Percentiles rank a stretch among this genome's conserved stretches.
phyloP scores from a whole-genome alignment of 2,329 filamentous ascomycete species.

The Penicillium verrucosum region DNA sequence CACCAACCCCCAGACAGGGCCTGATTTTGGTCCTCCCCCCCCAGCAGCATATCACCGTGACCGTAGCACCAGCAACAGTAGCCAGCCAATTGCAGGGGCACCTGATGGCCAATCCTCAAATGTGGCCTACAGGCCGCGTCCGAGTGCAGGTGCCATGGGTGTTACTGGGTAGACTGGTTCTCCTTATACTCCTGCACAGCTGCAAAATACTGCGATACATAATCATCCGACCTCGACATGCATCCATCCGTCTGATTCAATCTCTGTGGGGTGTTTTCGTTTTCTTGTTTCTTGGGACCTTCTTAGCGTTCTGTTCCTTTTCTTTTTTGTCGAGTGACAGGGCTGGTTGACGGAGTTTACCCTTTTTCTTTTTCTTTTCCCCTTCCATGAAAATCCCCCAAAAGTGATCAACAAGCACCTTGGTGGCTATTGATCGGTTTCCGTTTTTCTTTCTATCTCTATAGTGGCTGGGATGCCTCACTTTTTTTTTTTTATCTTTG shows the following conservation, averaged over 20 bases:
- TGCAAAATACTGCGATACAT: constrained; percentile 13
- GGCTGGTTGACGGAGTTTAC: constrained; percentile 31
- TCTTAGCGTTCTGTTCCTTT: constrained; percentile 29
- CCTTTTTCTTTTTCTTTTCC: constrained; percentile 5
- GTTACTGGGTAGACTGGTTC: constrained; percentile 32
- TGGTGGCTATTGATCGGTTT: constrained; percentile 18
- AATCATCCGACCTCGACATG: constrained; percentile 19
- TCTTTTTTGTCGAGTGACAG: constrained; percentile 23
- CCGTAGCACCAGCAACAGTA: constrained; percentile 36
- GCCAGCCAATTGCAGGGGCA: constrained; percentile 27
- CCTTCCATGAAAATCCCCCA: constrained; percentile 20
- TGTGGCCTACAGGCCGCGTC: constrained; percentile 37
- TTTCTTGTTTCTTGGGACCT: constrained; percentile 22
- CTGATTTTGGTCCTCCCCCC: constrained; percentile 27
- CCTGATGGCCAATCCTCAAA: constrained; percentile 34
- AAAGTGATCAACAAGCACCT: constrained; percentile 25
- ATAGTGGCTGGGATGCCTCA: constrained; percentile 6
- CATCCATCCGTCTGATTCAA: constrained; percentile 14
- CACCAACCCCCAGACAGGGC: constrained; percentile 21
- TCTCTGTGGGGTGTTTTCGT: constrained; percentile 16
- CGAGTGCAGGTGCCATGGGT: constrained; percentile 39
- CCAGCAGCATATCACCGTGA: constrained; percentile 31
- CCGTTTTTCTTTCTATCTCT: constrained; percentile 7
- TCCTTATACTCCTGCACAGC: constrained; percentile 19
- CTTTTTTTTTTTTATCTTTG: constrained; percentile 8